phyloP scores from a whole-genome alignment of 306 rosid species.

The Styphnolobium japonicum region DNA sequence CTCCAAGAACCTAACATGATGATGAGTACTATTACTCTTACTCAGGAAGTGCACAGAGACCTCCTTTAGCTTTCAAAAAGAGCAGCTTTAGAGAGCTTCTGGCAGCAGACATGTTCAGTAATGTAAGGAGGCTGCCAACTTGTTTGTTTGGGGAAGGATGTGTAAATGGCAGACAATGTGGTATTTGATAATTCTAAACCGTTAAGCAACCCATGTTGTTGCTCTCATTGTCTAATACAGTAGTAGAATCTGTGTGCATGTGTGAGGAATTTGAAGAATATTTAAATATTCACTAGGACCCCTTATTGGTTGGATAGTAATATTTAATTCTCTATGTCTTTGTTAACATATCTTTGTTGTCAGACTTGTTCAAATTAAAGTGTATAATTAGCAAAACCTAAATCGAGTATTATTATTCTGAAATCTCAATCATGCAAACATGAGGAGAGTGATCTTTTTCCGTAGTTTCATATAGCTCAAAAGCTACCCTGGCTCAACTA shows the following conservation, averaged over 20 bases:
- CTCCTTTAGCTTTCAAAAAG: conserved; percentile 26
- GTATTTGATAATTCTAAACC: conserved; percentile 45
- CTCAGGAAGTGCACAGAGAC: background rate
- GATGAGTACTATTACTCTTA: background rate
- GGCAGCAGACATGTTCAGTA: conserved; percentile 70
- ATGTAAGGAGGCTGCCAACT: conserved; percentile 71
- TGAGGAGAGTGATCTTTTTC: conserved; percentile 33
- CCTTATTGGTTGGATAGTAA: conserved; percentile 17
- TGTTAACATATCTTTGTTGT: conserved; percentile 44
- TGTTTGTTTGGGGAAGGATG: conserved; percentile 54
- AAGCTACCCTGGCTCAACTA: conserved; percentile 26
- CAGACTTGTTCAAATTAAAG: conserved; percentile 35
- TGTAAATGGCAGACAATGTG: conserved; percentile 66
- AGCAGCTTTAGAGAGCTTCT: conserved; percentile 47
- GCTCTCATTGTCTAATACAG: conserved; percentile 37
- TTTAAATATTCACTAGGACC: conserved; percentile 25
- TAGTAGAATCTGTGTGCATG: conserved; percentile 31
- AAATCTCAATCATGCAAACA: conserved; percentile 59
- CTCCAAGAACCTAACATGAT: conserved; percentile 55
- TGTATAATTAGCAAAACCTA: conserved; percentile 13
- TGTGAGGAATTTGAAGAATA: conserved; percentile 23
- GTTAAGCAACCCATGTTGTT: conserved; percentile 50
- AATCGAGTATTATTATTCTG: conserved; percentile 4
- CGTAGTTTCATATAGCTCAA: conserved; percentile 28
- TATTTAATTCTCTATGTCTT: conserved; percentile 29